Evolutionary conservation across 768 basidiomycete species (phyloP), one percentile per base, ranked within the genome.

Genomic region (Hypsizygus marmoreus): DNA sequence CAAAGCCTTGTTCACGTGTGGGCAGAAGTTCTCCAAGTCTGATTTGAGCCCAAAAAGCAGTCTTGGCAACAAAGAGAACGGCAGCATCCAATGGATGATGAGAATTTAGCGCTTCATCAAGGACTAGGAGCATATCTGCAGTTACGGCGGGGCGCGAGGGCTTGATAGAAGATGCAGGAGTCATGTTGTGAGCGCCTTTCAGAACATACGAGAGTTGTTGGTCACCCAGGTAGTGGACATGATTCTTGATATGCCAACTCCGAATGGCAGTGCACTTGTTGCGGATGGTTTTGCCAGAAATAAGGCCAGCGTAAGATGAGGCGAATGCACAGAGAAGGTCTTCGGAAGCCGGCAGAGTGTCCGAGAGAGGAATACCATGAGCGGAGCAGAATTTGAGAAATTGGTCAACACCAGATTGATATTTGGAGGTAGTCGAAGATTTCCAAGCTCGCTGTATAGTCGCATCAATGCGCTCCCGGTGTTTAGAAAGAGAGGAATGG

Each of bases 211-310:
- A 26, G 0, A 71, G 59, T 1, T 48, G 50, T 0, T 30, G 1
- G 1, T 51, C 42, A 0, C 58, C 60, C 0, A 49, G 26, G 62
- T 62, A 73, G 0, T 45, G 29, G 1, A 55, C 23, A 6, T 52
- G 30, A 23, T 71, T 56, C 23, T 22, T 6, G 14, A 59, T 47
- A 34, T 73, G 71, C 68, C 69, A 73, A 0, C 66, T 63, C 6
- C 57, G 60, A 3, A 71, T 16, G 0, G 48, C 69, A 7, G 50
- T 38, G 2, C 68, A 32, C n/a, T 64, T 50, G 17, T 57, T 58
- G 2, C 45, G 32, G 11, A 63, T 42, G 0, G 66, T 54, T 0
- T 41, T 44, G 1, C 53, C 55, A 0, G 64, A 53, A 14, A 47
- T 28, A 0, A 13, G 3, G 3, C 66, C 66, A 0, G 58, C 45